Base-by-base conservation (phyloP, 1,139 yeast species). In the Yamadazyma epiphylla region DNA sequence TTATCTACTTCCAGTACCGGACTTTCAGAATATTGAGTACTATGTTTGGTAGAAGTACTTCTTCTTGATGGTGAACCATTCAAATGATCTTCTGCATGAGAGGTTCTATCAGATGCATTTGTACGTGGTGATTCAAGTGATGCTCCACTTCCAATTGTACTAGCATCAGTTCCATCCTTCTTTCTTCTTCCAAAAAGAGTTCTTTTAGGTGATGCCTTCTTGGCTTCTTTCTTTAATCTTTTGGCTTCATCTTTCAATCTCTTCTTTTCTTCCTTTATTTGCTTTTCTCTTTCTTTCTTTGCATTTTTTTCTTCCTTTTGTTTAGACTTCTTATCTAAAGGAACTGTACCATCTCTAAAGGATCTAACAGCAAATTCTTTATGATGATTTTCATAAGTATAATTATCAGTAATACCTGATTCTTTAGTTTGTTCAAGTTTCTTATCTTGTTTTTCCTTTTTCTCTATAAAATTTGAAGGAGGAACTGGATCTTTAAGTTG, bases 341-440 rank as follows among this genome's bases (percentile, higher is more conserved):
- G 41, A 5, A 47, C 28, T 12, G 37, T 30, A 7, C 32, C 41
- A 25, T 53, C 60, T 34, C 72, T 52, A 43, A 67, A 44, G 1
- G 73, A 65, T 33, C 60, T 70, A 16, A 48, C 43, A 8, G 55
- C 50, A 42, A 67, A 66, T 22, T 61, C 66, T 28, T 48, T 52
- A 39, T 63, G 69, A 36, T 66, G 73, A 30, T 60, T 60, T 27
- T 53, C 59, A 40, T 66, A 66, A 7, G 42, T 44, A 38, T 60
- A 62, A 33, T 55, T 50, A 13, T 48, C 49, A 26, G 46, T 51
- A 15, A 62, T 49, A 2, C 68, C 68, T 2, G 52, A 37, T 25
- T 44, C 42, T 4, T 42, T 45, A 2, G 40, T 23, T n/a, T 39
- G 39, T 15, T 41, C 43, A 12, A 47, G 33, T 25, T 41, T 42